Base-by-base conservation (phyloP, 345 rosid genomes). In the Nephelium lappaceum region DNA sequence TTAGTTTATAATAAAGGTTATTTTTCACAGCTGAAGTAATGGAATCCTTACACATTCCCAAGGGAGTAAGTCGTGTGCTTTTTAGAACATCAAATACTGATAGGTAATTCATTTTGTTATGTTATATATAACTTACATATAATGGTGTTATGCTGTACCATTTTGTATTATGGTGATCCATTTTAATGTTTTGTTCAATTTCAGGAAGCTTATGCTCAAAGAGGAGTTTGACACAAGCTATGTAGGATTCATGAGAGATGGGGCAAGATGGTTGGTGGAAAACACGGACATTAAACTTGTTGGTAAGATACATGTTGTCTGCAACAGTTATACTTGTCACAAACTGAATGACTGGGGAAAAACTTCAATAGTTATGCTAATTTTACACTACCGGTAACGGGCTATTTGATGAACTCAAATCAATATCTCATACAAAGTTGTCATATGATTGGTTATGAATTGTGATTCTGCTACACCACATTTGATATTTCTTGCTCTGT, bases 11-110 rank as follows among this genome's bases (percentile, higher is more conserved):
- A 62, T 62, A 24, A 11, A 2, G 23, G 19, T 15, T 27, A 66
- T 58, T 77, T 80, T 51, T 60, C 75, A 14, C 88, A 91, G 99
- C 94, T 84, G 93, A 89, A 75, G 97, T 87, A 11, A 92, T 95
- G 97, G 84, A 93, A 82, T 87, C 98, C 75, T 81, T 95, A 38
- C 75, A 91, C 69, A 91, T 95, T 78, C 97, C 96, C 11, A 88
- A 74, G 79, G 98, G 98, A 57, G 90, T 91, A 41, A 88, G 89
- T 25, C 93, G 97, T 51, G 98, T 91, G 77, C 90, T 95, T 80
- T 95, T 95, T 77, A 88, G 97, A 85, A 93, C 98, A 8, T 72
- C 86, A 18, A 95, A 95, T 71, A 95, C 98, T 55, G 98, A 95
- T 79, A 91, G 91, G 98, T 93, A 69, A 57, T 69, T 12, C 31